Base-by-base conservation (phyloP, 225 moss, liverwort and hornwort species). In the Straminergon stramineum region DNA sequence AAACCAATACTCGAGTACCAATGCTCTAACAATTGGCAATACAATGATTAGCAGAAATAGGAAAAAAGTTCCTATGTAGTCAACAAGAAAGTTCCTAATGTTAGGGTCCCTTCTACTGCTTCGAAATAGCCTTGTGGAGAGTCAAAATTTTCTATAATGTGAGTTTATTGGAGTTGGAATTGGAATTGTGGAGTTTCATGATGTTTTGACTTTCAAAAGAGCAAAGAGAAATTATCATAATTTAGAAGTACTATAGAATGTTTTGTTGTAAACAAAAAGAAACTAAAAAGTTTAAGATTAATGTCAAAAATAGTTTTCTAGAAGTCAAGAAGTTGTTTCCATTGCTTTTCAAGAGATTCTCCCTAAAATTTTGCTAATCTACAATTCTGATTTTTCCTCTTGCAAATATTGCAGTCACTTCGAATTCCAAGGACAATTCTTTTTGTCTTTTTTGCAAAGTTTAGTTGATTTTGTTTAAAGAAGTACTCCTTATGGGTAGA, bases 191-290 rank as follows among this genome's bases (percentile, higher is more conserved):
- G 13, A 76, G 4, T 48, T 48, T 30, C 2, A 76, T 23, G 3
- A 55, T 77, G 13, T 35, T 77, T 53, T 35, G 14, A 77, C 2
- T 35, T 55, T 35, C 21, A 22, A 8, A 9, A 8, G 15, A 53
- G 1, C 0, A 53, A 0, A 2, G 5, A 23, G 0, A 15, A 35
- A 35, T 13, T 14, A 77, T 45, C 9, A 35, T 22, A 45, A 45
- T 53, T 15, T 5, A 21, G 27, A 4, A 35, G 0, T 9, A 9
- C 4, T 0, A 24, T 35, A 45, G 45, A 45, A 45, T 37, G 23
- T 16, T 23, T 78, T 37, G 1, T 37, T 15, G 1, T 55, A 55
- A 56, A 55, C 0, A 1, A 17, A 45, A 45, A 74, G 10, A 0
- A 17, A 74, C 6, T 10, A 17, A 74, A 45, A 27, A 27, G 16